Evolutionary conservation across 371 early-diverging fungal species (phyloP), one percentile per base, ranked within the genome.

Genomic region (Mucor sp.): DNA sequence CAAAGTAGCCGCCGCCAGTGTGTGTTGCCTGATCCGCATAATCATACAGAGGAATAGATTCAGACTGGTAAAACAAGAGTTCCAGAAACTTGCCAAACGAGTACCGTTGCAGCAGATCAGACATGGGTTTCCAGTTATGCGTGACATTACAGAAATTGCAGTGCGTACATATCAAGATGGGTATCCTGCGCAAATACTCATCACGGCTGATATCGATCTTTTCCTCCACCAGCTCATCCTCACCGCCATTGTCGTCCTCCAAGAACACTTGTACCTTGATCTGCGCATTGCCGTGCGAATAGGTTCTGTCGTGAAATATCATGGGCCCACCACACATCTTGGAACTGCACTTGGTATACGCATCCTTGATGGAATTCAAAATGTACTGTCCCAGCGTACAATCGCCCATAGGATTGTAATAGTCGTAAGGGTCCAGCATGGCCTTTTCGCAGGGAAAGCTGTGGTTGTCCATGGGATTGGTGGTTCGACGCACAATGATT

Each of bases 1-100:
- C 43, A 55, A 56, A 56, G 17, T 61, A 61, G 14, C 37, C 41
- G 30, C 33, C 27, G 17, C 59, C 44, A 28, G 4, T n/a, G 35
- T 2, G 35, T 9, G 7, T 4, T 14, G 14, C 50, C 23, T 63
- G 19, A 5, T 62, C 25, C 6, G 17, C 44, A 0, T 65, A 39
- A 15, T 55, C 64, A 33, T 50, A 63, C 0, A 70, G 30, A 6
- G 63, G 66, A 15, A 71, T 77, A 12, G 89, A 53, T 48, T 78
- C 77, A 1, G 83, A 79, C 62, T 89, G 89, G 78, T 97, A 96
- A 61, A 95, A 94, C 5, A 90, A 79, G 6, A 95, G 79, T 74
- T 98, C 99, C 47, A 98, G 73, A 65, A 93, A 97, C 78, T 97
- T 97, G 25, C 97, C 99, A 83, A 97, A 96, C 11, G 97, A 97